Conservation (phyloP, 768 basidiomycete species). For the Mycena maculata region DNA sequence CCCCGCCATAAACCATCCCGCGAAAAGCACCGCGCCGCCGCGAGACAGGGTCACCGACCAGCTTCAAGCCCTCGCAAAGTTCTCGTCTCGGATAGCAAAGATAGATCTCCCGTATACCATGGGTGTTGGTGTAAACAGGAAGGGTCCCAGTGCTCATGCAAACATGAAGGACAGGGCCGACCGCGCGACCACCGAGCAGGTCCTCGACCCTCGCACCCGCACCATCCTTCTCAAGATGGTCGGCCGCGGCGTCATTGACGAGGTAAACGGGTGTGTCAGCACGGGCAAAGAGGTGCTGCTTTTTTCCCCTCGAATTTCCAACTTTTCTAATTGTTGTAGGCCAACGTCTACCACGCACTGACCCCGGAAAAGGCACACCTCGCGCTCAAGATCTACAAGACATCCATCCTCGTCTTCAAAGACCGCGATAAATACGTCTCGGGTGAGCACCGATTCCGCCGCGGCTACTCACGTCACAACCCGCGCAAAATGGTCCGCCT, state of each 20-base stretch:
- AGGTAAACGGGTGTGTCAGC: constrained; percentile 95
- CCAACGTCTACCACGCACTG: constrained; percentile 96
- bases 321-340: constrained; percentile 57
- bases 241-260: constrained; percentile 85
- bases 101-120: constrained; percentile 80
- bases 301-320: constrained; percentile 29
- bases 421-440: constrained; percentile 97
- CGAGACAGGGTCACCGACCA: constrained; percentile 79
- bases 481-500: constrained; percentile 98
- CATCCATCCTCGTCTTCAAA: constrained; percentile 97
- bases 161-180: constrained; percentile 97
- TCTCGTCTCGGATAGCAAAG: constrained; percentile 76
- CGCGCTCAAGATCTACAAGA: constrained; percentile 98
- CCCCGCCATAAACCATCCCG: constrained; percentile 79
- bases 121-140: constrained; percentile 86
- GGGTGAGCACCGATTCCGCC: constrained; percentile 94
- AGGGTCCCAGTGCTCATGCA: constrained; percentile 88
- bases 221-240: constrained; percentile 97
- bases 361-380: constrained; percentile 68
- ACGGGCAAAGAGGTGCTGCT: constrained; percentile 92
- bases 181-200: constrained; percentile 96
- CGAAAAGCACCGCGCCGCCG: constrained; percentile 41
- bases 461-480: constrained; percentile 89
- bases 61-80: constrained; percentile 79
- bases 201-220: constrained; percentile 94